A percentile compares a stretch with the other conserved stretches of the same genome.
Conservation (phyloP, 73 alveolate genomes). For the Paramecium octaurelia region DNA sequence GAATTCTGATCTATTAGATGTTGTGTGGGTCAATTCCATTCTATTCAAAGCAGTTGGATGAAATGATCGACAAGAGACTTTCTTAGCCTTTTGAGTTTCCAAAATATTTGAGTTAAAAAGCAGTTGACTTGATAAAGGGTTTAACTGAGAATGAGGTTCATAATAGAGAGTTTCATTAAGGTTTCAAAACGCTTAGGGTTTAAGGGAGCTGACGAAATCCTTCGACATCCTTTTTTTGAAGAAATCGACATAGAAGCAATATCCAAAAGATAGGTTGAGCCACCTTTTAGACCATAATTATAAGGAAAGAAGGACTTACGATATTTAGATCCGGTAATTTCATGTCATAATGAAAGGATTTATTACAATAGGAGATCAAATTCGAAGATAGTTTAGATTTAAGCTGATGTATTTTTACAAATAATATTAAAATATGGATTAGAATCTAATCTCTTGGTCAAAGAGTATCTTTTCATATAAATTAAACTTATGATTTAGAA, state of each 20-base stretch:
- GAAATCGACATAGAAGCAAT: slow-evolving; percentile 74
- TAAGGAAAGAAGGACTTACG: not conserved
- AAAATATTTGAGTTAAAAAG: not conserved
- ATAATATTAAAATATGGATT: not conserved
- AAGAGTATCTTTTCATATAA: slow-evolving; percentile 4
- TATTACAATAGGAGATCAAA: not conserved
- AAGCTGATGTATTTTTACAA: not conserved
- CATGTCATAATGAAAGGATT: not conserved
- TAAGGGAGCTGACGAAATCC: slow-evolving; percentile 85
- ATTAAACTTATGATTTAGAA: slow-evolving; percentile 86
- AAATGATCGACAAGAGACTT: not conserved
- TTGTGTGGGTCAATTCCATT: slow-evolving; percentile 74
- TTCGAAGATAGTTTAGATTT: not conserved
- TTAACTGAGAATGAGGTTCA: not conserved
- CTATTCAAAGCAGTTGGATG: not conserved
- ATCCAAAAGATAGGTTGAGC: not conserved
- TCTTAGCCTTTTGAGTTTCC: not conserved
- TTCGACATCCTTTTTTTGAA: slow-evolving; percentile 89
- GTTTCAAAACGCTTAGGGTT: slow-evolving; percentile 73
- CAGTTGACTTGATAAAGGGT: not conserved
- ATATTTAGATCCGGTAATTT: not conserved
- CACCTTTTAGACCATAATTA: slow-evolving; percentile 1
- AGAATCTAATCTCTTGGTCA: not conserved
- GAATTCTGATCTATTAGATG: slow-evolving; percentile 76
- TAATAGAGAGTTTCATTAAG: not conserved